Evolutionary conservation across 116 monocot genomes (phyloP), one percentile per base, ranked within the genome.

Genomic region (Iris pallida): DNA sequence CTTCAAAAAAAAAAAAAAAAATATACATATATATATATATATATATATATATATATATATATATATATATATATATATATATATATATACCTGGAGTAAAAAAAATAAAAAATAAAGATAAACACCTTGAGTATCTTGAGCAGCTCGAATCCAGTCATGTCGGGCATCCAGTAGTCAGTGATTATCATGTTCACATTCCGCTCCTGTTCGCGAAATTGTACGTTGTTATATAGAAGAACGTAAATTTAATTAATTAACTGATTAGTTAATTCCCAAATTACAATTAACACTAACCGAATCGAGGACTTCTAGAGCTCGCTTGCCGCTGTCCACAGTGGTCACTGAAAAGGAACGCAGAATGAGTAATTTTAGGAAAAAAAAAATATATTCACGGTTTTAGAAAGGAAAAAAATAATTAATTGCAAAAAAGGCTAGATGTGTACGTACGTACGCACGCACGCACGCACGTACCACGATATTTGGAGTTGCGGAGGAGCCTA

Each of bases 101-200:
- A n/a, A n/a, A n/a, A n/a, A n/a, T n/a, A n/a, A n/a, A n/a, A n/a
- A n/a, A 30, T 30, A 30, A 30, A 30, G 2, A 30, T 30, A 17
- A 8, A 5, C 41, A 70, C 81, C 76, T 81, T 81, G 5, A 81
- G 46, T 58, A 18, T 71, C 55, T 72, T 75, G 7, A 81, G 68
- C 56, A 81, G 68, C 55, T 81, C 81, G 54, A 62, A 76, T 0
- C 81, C 81, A 0, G 81, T 81, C 81, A 81, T 81, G 55, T 76
- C 76, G 47, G 81, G 81, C 81, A 81, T 81, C 72, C 71, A 81
- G 56, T 81, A 81, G 41, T 81, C 81, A 4, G 81, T 81, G 17
- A 81, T 76, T 60, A 81, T 81, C 81, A 81, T 63, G 45, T 72
- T 81, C 55, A 81, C 75, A 53, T 72, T 68, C 7, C 47, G 13